A percentile compares a stretch with the other conserved stretches of the same genome.
Conservation (phyloP, 768 basidiomycete genomes). For the Russula virescens region DNA sequence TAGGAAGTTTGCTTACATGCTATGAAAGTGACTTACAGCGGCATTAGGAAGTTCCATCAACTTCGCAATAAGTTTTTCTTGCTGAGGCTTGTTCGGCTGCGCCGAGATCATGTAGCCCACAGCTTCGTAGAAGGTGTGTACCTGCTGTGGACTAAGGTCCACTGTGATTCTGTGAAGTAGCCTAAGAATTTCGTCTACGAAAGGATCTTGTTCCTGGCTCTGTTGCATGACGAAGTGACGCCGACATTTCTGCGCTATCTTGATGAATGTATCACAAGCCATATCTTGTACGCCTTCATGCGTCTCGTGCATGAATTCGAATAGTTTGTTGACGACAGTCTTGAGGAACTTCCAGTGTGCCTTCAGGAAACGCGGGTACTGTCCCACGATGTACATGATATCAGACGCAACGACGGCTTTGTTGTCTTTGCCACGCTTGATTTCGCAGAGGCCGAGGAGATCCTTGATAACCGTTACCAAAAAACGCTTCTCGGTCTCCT, state of each 20-base stretch:
- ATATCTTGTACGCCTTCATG: slow-evolving; percentile 99
- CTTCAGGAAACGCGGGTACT: slow-evolving; percentile 98
- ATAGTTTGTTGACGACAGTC: slow-evolving; percentile 98
- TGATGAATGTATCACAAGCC: slow-evolving; percentile 99
- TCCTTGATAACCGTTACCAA: slow-evolving; percentile 99
- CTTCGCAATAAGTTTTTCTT: slow-evolving; percentile 91
- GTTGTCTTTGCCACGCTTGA: slow-evolving; percentile 99
- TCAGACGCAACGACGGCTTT: slow-evolving; percentile 97
- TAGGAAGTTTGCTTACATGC: not conserved
- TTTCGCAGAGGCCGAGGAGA: slow-evolving; percentile 92
- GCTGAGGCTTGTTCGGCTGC: slow-evolving; percentile 95
- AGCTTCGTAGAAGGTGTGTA: slow-evolving; percentile 98
- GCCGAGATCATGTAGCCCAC: slow-evolving; percentile 99
- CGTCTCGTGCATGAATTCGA: slow-evolving; percentile 99
- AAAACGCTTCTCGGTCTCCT: slow-evolving; percentile 99
- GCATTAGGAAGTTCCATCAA: slow-evolving; percentile 97
- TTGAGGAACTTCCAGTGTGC: slow-evolving; percentile 99
- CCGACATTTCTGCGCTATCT: slow-evolving; percentile 97
- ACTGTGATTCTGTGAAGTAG: slow-evolving; percentile 89
- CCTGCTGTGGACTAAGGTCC: slow-evolving; percentile 91
- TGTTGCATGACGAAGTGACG: slow-evolving; percentile 99
- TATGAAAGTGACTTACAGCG: slow-evolving; percentile 42
- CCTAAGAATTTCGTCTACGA: slow-evolving; percentile 94
- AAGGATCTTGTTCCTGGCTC: slow-evolving; percentile 93
- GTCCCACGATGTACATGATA: slow-evolving; percentile 99